Conservation (phyloP, 441 rosid species). For the Erysimum cheiri region DNA sequence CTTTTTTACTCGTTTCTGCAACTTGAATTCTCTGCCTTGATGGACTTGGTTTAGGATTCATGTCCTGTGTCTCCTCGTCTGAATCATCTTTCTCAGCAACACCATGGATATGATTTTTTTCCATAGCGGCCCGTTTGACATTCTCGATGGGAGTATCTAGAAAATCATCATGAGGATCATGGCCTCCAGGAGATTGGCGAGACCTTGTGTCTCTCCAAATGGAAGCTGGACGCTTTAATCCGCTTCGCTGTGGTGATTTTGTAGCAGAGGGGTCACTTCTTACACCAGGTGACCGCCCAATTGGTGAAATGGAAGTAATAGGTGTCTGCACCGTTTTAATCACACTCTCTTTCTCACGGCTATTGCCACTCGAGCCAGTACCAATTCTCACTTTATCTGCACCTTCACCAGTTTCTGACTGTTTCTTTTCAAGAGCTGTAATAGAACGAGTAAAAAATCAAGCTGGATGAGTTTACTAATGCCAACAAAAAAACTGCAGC, state of each 20-base stretch:
- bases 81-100: constrained; percentile 48
- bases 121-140: constrained; percentile 50
- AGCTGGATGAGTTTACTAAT: constrained; percentile 10
- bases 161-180: constrained; percentile 91
- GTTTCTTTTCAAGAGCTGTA: constrained; percentile 48
- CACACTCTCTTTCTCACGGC: constrained; percentile 46
- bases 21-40: constrained; percentile 49
- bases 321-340: constrained; percentile 48
- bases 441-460: constrained; percentile 10
- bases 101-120: constrained; percentile 40
- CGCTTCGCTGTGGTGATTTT: constrained; percentile 52
- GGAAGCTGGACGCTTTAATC: constrained; percentile 72
- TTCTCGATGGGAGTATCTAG: constrained; percentile 84
- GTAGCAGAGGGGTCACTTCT: constrained; percentile 44
- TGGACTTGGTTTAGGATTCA: constrained; percentile 53
- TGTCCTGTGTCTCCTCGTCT: constrained; percentile 80
- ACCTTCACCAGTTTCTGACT: constrained; percentile 35
- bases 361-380: constrained; percentile 36
- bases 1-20: constrained; percentile 48
- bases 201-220: constrained; percentile 86
- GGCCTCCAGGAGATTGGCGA: constrained; percentile 57
- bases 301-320: constrained; percentile 43
- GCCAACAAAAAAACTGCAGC: constrained; percentile 30
- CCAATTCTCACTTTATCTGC: constrained; percentile 50
- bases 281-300: constrained; percentile 27